These are phyloP conservation scores for Ceriops zippeliana DNA, from an alignment of 345 rosid species.

Conservation along the genomic window DNA sequence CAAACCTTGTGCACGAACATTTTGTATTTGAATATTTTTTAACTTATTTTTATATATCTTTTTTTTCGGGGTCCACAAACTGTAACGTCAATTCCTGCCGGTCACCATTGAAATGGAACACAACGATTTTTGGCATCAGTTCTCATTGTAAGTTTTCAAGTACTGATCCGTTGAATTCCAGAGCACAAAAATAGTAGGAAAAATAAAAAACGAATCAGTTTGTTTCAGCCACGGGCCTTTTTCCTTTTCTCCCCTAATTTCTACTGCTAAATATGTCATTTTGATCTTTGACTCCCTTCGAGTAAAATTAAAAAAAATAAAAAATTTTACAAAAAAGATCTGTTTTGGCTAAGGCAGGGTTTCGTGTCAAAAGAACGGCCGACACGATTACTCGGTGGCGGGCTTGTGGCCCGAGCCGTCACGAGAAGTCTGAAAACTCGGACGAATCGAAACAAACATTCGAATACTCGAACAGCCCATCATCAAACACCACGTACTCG, in stretches of 20 bases:
- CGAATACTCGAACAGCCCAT: constrained; percentile 39
- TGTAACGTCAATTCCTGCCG: no score
- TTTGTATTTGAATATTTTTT: no score
- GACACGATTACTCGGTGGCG: constrained; percentile 10
- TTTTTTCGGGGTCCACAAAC: no score
- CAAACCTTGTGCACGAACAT: no score
- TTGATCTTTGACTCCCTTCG: background rate
- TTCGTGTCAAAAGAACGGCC: background rate
- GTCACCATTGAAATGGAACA: no score
- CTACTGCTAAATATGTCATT: constrained; percentile 18
- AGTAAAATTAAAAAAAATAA: background rate
- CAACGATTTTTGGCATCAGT: no score
- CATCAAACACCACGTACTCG: constrained; percentile 30
- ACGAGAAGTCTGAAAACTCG: constrained; percentile 22
- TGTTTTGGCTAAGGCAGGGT: background rate
- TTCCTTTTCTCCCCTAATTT: background rate
- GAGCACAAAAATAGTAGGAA: background rate
- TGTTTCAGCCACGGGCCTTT: background rate
- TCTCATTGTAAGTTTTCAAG: no score
- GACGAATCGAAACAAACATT: constrained; percentile 32
- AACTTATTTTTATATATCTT: no score
- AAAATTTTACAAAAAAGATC: constrained; percentile 1
- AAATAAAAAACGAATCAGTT: background rate
- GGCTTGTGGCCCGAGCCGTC: constrained; percentile 32
- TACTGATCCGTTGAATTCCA: no score